These are phyloP conservation scores for Lasiosphaeria ovina DNA, from an alignment of 495 filamentous ascomycete species.

Conservation along the genomic window DNA sequence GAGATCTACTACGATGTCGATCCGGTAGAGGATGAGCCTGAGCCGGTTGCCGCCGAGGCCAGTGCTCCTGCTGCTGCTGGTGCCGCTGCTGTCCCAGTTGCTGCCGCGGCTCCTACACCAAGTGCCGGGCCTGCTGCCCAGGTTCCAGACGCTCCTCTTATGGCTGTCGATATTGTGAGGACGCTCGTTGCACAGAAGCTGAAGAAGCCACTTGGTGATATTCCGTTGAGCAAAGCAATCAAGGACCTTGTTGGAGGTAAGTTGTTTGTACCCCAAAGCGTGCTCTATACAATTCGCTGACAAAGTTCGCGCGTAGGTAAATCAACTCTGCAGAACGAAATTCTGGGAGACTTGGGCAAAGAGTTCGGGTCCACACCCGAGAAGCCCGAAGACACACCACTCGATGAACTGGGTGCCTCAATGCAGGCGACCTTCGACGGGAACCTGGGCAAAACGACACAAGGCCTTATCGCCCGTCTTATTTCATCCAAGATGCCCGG, in stretches of 20 bases:
- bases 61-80: slow-evolving; percentile 49
- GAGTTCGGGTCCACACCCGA: slow-evolving; percentile 98
- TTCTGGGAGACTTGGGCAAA: slow-evolving; percentile 92
- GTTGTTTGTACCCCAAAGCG: slow-evolving; percentile 25
- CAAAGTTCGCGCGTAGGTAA: slow-evolving; percentile 58
- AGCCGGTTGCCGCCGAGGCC: slow-evolving; percentile 50
- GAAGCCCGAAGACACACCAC: slow-evolving; percentile 94
- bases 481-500: slow-evolving; percentile 99
- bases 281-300: slow-evolving; percentile 10
- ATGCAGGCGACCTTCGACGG: slow-evolving; percentile 99
- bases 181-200: slow-evolving; percentile 96
- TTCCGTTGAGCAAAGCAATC: slow-evolving; percentile 94
- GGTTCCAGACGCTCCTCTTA: slow-evolving; percentile 81
- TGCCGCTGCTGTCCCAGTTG: slow-evolving; percentile 53
- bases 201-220: slow-evolving; percentile 86
- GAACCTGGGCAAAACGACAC: slow-evolving; percentile 94
- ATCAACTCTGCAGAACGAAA: slow-evolving; percentile 97
- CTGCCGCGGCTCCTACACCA: slow-evolving; percentile 59
- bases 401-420: slow-evolving; percentile 90
- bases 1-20: slow-evolving; percentile 99
- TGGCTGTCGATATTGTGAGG: slow-evolving; percentile 84
- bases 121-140: slow-evolving; percentile 85
- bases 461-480: slow-evolving; percentile 86
- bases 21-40: slow-evolving; percentile 86
- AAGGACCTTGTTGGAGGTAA: slow-evolving; percentile 97